phyloP scores from a whole-genome alignment of 805 yeast species.

The Sugiyamaella valdiviana region DNA sequence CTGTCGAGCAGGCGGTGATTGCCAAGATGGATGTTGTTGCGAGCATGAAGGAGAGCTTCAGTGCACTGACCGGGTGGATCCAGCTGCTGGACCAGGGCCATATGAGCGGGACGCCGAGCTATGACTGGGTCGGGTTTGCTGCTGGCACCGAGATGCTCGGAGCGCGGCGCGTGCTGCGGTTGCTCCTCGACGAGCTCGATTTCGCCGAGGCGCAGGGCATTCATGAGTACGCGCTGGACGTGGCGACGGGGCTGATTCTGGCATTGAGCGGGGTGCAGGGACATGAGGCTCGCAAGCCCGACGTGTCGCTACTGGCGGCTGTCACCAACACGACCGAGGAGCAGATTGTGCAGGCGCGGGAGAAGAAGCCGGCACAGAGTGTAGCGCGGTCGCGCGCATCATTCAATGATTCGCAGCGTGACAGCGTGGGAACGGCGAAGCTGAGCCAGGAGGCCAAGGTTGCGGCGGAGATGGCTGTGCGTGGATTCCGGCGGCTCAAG shows the following conservation, averaged over 20 bases:
- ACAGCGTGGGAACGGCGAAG: too few relatives aligned
- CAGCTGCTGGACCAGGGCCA: constrained; percentile 21
- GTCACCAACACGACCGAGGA: constrained; percentile 1
- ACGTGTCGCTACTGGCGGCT: constrained; percentile 4
- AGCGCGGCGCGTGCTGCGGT: constrained; percentile 15
- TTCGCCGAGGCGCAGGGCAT: constrained; percentile 22
- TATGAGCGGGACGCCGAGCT: constrained; percentile 19
- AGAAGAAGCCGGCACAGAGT: background rate
- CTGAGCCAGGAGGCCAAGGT: background rate
- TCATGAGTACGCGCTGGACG: constrained; percentile 20
- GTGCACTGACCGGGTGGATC: constrained; percentile 20
- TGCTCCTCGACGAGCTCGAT: constrained; percentile 22
- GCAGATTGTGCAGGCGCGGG: background rate
- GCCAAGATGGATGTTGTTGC: background rate
- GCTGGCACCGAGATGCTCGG: constrained; percentile 22
- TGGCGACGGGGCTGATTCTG: constrained; percentile 17
- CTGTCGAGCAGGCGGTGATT: background rate
- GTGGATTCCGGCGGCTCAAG: background rate
- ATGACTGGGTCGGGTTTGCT: constrained; percentile 11
- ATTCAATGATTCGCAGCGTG: too few relatives aligned
- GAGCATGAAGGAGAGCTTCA: constrained; percentile 20
- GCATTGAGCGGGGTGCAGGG: constrained; percentile 7
- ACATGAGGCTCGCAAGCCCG: background rate
- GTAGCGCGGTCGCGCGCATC: too few relatives aligned
- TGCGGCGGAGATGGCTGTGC: background rate